These are phyloP conservation scores for Tylopilus sp. DNA, from an alignment of 768 basidiomycete species.

Conservation along the genomic window DNA sequence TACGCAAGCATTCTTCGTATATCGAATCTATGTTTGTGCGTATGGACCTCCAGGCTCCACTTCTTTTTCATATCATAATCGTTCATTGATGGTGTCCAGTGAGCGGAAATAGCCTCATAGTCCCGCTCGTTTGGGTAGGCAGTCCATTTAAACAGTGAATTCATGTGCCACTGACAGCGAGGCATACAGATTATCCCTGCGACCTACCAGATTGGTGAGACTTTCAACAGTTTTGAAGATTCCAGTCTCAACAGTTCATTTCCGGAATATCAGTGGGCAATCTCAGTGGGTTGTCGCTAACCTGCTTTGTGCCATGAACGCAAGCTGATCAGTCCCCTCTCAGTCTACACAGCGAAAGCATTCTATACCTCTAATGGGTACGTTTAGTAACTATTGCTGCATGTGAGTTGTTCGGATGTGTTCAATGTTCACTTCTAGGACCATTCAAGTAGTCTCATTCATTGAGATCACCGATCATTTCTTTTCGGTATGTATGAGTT, in stretches of 20 bases:
- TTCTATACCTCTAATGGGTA: slow-evolving; percentile 7
- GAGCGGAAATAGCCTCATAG: background rate
- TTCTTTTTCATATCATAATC: no score
- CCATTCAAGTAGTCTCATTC: background rate
- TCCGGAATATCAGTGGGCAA: background rate
- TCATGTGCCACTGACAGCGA: background rate
- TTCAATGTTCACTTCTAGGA: background rate
- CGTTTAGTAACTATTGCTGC: background rate
- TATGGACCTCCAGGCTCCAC: background rate
- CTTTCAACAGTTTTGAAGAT: no score
- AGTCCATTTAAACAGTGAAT: background rate
- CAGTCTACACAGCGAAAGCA: slow-evolving; percentile 1
- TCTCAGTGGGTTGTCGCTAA: background rate
- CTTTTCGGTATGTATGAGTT: background rate
- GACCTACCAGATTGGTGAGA: slow-evolving; percentile 9
- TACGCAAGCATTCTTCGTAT: slow-evolving; percentile 4
- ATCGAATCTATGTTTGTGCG: slow-evolving; percentile 9
- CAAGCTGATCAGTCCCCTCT: background rate
- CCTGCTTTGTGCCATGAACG: background rate
- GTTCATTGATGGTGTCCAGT: slow-evolving; percentile 2
- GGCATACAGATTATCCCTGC: background rate
- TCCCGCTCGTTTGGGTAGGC: slow-evolving; percentile 11
- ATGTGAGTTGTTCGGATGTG: background rate
- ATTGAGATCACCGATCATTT: background rate
- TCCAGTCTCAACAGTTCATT: background rate